Conservation (phyloP, 208 protist species). For the Trypanosoma boissoni region DNA sequence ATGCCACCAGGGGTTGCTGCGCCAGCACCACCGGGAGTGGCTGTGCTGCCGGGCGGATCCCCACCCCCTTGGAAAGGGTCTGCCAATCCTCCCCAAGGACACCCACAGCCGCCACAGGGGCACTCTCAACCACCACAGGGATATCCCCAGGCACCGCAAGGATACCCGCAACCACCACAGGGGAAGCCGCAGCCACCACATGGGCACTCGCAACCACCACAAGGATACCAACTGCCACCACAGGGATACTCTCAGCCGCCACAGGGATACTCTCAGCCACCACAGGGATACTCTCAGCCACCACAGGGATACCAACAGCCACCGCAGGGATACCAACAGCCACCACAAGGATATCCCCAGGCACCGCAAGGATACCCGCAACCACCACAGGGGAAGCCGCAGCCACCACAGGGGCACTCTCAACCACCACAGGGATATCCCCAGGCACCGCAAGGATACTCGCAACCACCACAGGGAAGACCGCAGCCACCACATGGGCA, state of each 20-base stretch:
- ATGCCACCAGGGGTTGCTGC: conserved; percentile 7
- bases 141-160: conserved; percentile 5
- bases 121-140: conserved; percentile 1
- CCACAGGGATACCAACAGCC: conserved; percentile 4
- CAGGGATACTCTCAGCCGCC: too few species aligned
- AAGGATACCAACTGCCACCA: conserved; percentile 1
- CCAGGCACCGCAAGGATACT: conserved; percentile 10
- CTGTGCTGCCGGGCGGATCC: too few species aligned
- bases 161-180: too few species aligned
- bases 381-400: neutral
- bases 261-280: neutral
- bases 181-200: neutral
- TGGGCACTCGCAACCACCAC: neutral
- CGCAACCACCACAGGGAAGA: neutral
- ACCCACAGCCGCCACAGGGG: neutral
- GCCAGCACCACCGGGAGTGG: conserved; percentile 1
- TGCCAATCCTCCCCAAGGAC: too few species aligned
- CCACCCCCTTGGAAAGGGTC: too few species aligned
- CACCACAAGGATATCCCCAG: conserved; percentile 8
- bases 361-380: conserved; percentile 7
- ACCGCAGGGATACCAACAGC: neutral
- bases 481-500: neutral
- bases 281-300: neutral
- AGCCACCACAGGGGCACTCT: neutral
- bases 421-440: conserved; percentile 6